Conservation (phyloP, 768 basidiomycete genomes). For the Crucibulum laeve region DNA sequence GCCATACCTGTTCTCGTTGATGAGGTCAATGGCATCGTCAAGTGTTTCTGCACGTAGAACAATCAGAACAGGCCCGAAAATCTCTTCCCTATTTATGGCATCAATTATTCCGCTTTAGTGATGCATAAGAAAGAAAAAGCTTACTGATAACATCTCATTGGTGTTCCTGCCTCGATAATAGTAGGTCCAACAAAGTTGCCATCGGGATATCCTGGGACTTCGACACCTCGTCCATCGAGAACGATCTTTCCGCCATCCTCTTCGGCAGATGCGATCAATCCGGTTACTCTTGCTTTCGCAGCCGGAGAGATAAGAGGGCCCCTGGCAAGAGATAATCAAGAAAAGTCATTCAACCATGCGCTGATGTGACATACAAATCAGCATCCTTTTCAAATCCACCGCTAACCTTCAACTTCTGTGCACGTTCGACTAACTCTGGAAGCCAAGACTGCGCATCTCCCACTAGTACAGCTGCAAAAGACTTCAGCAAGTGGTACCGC, state of each 20-base stretch:
- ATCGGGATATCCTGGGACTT: constrained; percentile 69
- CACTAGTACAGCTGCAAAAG: constrained; percentile 65
- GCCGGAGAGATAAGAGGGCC: constrained; percentile 81
- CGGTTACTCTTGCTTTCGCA: constrained; percentile 73
- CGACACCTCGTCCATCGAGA: constrained; percentile 76
- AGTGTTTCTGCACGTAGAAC: constrained; percentile 77
- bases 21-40: constrained; percentile 85
- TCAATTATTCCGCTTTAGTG: not conserved
- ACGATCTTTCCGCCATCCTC: constrained; percentile 82
- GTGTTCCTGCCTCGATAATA: constrained; percentile 75
- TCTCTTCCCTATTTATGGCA: constrained; percentile 69
- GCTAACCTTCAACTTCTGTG: constrained; percentile 73
- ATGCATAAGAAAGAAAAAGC: constrained; percentile 17
- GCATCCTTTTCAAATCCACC: constrained; percentile 87
- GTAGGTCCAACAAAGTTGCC: constrained; percentile 97
- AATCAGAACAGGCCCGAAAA: constrained; percentile 89
- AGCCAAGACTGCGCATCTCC: constrained; percentile 80
- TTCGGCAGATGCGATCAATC: constrained; percentile 69
- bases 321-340: constrained; percentile 24
- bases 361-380: constrained; percentile 56
- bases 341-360: not conserved
- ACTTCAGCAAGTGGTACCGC: constrained; percentile 1
- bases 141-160: constrained; percentile 86
- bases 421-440: constrained; percentile 79
- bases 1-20: constrained; percentile 88